These are phyloP conservation scores for Hura crepitans DNA, from an alignment of 441 rosid genomes.

Conservation along the genomic window DNA sequence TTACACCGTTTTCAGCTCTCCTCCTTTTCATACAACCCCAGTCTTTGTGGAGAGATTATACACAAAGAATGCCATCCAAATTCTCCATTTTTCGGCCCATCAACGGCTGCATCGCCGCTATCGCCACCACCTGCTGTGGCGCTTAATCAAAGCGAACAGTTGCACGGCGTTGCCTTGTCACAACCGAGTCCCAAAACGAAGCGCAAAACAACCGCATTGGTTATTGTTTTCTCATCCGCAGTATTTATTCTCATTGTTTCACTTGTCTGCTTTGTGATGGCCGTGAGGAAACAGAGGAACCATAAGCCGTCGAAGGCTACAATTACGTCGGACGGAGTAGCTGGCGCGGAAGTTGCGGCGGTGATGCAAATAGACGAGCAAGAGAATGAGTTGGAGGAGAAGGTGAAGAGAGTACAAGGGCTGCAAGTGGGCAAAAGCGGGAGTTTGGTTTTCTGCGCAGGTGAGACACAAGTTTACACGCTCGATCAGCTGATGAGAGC, in stretches of 20 bases:
- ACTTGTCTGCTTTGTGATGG: conserved; percentile 40
- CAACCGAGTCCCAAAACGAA: conserved; percentile 29
- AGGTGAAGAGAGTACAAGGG: conserved; percentile 59
- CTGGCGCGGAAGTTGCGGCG: conserved; percentile 38
- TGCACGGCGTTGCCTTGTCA: conserved; percentile 44
- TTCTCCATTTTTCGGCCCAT: conserved; percentile 58
- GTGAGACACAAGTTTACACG: conserved; percentile 53
- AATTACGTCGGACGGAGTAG: conserved; percentile 28
- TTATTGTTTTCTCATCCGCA: conserved; percentile 54
- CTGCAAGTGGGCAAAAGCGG: conserved; percentile 50
- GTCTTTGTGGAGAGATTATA: conserved; percentile 86
- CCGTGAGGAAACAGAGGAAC: conserved; percentile 41
- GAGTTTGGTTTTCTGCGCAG: conserved; percentile 58
- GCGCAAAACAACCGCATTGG: conserved; percentile 41
- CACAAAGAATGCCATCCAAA: conserved; percentile 60
- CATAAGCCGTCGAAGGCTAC: conserved; percentile 25
- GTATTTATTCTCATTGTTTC: conserved; percentile 46
- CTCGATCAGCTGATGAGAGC: conserved; percentile 81
- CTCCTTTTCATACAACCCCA: conserved; percentile 61
- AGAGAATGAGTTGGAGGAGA: conserved; percentile 60
- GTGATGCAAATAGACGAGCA: conserved; percentile 54
- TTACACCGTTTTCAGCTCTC: conserved; percentile 53
- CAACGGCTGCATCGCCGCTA: conserved; percentile 27
- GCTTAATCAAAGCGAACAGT: conserved; percentile 50
- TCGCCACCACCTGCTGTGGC: conserved; percentile 42